Evolutionary conservation across 805 yeast genomes (phyloP), one percentile per base, ranked within the genome.

Genomic region (Pichia rugopelliculosa): DNA sequence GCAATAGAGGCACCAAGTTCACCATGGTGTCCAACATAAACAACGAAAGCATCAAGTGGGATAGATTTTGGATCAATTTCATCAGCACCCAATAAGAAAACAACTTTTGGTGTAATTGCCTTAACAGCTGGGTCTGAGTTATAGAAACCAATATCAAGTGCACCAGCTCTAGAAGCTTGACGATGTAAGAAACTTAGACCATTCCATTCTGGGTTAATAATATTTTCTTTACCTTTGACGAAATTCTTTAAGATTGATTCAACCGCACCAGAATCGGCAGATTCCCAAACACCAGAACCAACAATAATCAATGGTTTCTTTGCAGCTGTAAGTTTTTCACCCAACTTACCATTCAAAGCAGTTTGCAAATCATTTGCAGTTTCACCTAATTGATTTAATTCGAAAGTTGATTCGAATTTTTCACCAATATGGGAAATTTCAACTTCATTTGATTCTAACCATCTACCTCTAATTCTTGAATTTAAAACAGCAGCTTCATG

Each of bases 1-100:
- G 96, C 96, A 57, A 79, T 76, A 9, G 91, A 81, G 25, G 96
- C 96, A 56, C 96, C 96, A 21, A 76, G 66, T 58, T 87, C 96
- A 69, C 96, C 96, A 68, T 87, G 95, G 68, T 87, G 95, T 47
- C 96, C 96, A 70, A 87, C 88, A 70, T 87, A 87, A 45, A 87
- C 81, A 26, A 87, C 96, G 64, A 87, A 87, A 4, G 96, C 87
- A 63, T 87, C 93, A 64, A 74, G 72, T 55, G 95, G 95, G 57
- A 87, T 78, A 50, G 83, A 84, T 50, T 74, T 68, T 51, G 81
- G 77, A 51, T 74, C 69, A 53, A 86, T 65, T 68, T 87, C 95
- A 65, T 87, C 96, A 33, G 96, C 95, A 39, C 91, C 93, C 47
- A 87, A 74, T 58, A 87, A 72, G 71, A 84, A 87, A 45, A 87